Percentiles rank a stretch among this genome's conserved stretches.
Conservation (phyloP, 2,329 filamentous ascomycete species). For the Aureobasidium lini region DNA sequence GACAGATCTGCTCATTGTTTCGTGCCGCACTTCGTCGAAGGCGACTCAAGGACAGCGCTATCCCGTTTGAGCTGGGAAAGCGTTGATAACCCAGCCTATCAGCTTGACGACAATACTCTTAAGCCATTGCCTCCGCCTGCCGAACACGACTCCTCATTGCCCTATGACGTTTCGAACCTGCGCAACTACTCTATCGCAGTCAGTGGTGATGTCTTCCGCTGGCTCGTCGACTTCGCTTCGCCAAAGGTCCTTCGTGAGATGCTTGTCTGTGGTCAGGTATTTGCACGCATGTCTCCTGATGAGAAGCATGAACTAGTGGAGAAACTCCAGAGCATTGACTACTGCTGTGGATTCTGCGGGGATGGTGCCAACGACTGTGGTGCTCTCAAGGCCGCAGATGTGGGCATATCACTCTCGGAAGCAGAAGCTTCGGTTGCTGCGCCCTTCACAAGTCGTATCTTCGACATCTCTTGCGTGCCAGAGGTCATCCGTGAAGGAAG, state of each 20-base stretch:
- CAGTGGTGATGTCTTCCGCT: slow-evolving; percentile 89
- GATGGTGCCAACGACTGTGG: slow-evolving; percentile 98
- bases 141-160: slow-evolving; percentile 71
- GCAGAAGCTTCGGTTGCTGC: slow-evolving; percentile 97
- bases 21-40: slow-evolving; percentile 78
- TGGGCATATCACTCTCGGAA: slow-evolving; percentile 93
- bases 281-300: slow-evolving; percentile 96
- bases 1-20: slow-evolving; percentile 81
- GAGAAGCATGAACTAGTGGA: slow-evolving; percentile 98
- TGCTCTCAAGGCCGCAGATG: slow-evolving; percentile 91
- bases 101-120: slow-evolving; percentile 71
- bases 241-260: slow-evolving; percentile 76
- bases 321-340: slow-evolving; percentile 92
- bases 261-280: slow-evolving; percentile 86
- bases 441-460: slow-evolving; percentile 89
- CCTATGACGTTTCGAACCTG: slow-evolving; percentile 74
- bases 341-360: slow-evolving; percentile 91
- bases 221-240: slow-evolving; percentile 86
- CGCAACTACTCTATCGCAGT: slow-evolving; percentile 84
- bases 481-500: slow-evolving; percentile 89
- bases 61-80: slow-evolving; percentile 82
- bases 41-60: slow-evolving; percentile 65
- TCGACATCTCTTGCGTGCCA: slow-evolving; percentile 93
- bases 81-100: slow-evolving; percentile 76
- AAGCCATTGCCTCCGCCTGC: slow-evolving; percentile 66